Conservation (phyloP, 768 basidiomycete genomes). For the Phallus indusiatus region DNA sequence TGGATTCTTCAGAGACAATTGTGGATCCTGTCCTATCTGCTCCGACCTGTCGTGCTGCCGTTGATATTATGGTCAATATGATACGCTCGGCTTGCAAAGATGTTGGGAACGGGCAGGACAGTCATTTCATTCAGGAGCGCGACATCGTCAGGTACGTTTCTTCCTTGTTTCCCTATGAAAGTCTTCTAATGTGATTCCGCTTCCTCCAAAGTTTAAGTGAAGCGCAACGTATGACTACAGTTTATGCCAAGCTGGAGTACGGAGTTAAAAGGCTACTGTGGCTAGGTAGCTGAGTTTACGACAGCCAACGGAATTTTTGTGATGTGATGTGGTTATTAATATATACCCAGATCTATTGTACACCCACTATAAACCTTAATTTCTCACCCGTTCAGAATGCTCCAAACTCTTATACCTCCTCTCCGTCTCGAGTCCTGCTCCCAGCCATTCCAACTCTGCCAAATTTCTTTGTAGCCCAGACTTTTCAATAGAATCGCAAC, state of each 20-base stretch:
- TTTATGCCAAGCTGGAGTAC: conserved; percentile 91
- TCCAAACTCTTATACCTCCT: conserved; percentile 70
- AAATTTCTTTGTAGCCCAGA: conserved; percentile 56
- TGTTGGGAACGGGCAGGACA: conserved; percentile 35
- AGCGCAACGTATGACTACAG: conserved; percentile 74
- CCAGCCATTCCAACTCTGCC: conserved; percentile 55
- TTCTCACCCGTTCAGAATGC: not conserved
- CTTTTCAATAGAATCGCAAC: conserved; percentile 37
- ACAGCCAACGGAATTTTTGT: no score
- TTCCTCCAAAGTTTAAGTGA: conserved; percentile 54
- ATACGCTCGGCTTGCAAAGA: conserved; percentile 62
- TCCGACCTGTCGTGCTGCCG: conserved; percentile 65
- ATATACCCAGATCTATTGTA: no score
- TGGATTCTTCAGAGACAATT: conserved; percentile 33
- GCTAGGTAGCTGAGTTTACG: conserved; percentile 52
- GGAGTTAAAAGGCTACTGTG: conserved; percentile 85
- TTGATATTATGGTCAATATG: conserved; percentile 62
- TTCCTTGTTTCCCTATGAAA: conserved; percentile 2
- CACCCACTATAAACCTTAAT: no score
- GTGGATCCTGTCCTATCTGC: conserved; percentile 51
- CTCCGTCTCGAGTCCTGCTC: conserved; percentile 65
- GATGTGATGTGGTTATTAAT: no score
- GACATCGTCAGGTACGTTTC: conserved; percentile 71
- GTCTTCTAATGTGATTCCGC: conserved; percentile 10
- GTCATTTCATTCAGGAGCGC: conserved; percentile 45